Conservation (phyloP, 768 basidiomycete genomes). For the Pisolithus sp. region DNA sequence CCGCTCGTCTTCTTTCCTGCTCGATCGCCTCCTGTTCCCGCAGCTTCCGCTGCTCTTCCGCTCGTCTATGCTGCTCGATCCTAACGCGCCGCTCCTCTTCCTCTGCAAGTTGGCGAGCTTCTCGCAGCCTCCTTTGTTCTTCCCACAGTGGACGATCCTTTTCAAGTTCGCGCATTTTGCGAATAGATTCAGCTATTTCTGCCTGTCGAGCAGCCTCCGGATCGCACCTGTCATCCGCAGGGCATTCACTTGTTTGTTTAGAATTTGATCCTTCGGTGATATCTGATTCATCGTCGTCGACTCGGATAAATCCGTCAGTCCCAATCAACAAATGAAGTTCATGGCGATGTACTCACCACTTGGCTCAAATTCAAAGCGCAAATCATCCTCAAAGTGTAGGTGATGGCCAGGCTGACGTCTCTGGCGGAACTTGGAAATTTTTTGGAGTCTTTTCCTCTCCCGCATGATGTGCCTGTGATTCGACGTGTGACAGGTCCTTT, state of each 20-base stretch:
- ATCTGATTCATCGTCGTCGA: slow-evolving; percentile 9
- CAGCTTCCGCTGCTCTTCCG: slow-evolving; percentile 23
- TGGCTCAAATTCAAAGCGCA: slow-evolving; percentile 15
- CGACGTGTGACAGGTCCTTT: slow-evolving; percentile 31
- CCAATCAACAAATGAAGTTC: neutral
- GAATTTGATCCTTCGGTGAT: slow-evolving; percentile 2
- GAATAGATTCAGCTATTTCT: slow-evolving; percentile 55
- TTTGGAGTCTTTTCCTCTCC: slow-evolving; percentile 36
- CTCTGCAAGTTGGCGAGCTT: slow-evolving; percentile 36
- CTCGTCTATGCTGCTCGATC: slow-evolving; percentile 27
- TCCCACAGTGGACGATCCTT: slow-evolving; percentile 59
- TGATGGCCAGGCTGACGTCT: slow-evolving; percentile 34
- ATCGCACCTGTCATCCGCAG: slow-evolving; percentile 10
- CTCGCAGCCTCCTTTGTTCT: slow-evolving; percentile 41
- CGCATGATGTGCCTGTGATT: slow-evolving; percentile 33
- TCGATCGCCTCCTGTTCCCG: slow-evolving; percentile 22
- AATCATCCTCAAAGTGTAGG: slow-evolving; percentile 35
- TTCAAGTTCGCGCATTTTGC: slow-evolving; percentile 64
- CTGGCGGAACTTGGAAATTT: slow-evolving; percentile 33
- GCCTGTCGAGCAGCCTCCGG: slow-evolving; percentile 35
- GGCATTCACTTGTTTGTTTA: neutral
- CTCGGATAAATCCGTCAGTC: slow-evolving; percentile 2
- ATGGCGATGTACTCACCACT: slow-evolving; percentile 11
- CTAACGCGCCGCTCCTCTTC: slow-evolving; percentile 34
- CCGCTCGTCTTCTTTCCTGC: slow-evolving; percentile 15